These are phyloP conservation scores for Euptelea pleiosperma DNA, from an alignment of 164 flowering plant genomes.

Conservation along the genomic window DNA sequence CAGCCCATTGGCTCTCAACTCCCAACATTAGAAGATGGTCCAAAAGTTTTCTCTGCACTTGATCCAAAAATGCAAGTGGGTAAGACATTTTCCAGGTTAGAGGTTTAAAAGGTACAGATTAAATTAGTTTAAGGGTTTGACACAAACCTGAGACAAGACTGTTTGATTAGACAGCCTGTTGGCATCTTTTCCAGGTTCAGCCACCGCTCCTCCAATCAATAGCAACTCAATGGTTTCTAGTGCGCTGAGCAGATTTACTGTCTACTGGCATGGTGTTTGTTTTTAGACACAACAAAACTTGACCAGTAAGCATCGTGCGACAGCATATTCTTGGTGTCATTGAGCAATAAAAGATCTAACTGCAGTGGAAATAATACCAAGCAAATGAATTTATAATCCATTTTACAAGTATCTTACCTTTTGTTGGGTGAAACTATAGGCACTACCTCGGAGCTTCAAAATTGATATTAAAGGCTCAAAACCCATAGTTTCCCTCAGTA, in stretches of 20 bases:
- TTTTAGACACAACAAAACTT: conserved; percentile 23
- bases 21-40: conserved; percentile 86
- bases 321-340: conserved; percentile 5
- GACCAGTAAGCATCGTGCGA: conserved; percentile 24
- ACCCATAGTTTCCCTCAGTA: conserved; percentile 91
- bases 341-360: conserved; percentile 5
- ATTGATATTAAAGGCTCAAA: conserved; percentile 82
- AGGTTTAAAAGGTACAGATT: neutral
- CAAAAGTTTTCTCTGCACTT: conserved; percentile 64
- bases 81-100: conserved; percentile 2
- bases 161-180: conserved; percentile 66
- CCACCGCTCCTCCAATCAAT: conserved; percentile 51
- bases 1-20: conserved; percentile 97
- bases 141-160: conserved; percentile 81
- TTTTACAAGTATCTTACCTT: conserved; percentile 59
- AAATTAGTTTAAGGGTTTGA: neutral
- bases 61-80: conserved; percentile 13
- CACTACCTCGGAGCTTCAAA: conserved; percentile 72
- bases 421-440: conserved; percentile 86
- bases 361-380: conserved; percentile 1
- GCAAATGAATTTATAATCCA: conserved; percentile 8
- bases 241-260: conserved; percentile 82
- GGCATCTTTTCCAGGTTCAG: conserved; percentile 62
- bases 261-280: conserved; percentile 72
- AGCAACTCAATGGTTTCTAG: conserved; percentile 75